Percentiles rank a stretch among this genome's conserved stretches.
phyloP scores from a whole-genome alignment of 2,329 filamentous ascomycete genomes.

The Aspergillus caelatus region DNA sequence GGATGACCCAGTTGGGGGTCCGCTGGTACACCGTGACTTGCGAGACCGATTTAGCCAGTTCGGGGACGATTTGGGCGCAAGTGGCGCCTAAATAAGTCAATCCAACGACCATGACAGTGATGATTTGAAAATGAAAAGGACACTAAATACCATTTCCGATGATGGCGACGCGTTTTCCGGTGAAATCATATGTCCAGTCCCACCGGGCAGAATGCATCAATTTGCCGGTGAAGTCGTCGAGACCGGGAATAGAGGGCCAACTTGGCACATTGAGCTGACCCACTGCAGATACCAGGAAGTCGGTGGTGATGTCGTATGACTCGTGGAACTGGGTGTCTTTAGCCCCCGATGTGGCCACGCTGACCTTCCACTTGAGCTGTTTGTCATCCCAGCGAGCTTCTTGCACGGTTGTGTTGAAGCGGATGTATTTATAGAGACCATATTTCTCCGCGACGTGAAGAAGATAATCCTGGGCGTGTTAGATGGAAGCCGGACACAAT shows the following conservation, averaged over 20 bases:
- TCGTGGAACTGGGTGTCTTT: slow-evolving; percentile 60
- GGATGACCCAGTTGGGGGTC: slow-evolving; percentile 62
- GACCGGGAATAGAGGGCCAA: slow-evolving; percentile 52
- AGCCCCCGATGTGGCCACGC: slow-evolving; percentile 51
- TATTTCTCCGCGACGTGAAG: slow-evolving; percentile 57
- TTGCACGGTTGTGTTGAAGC: slow-evolving; percentile 59
- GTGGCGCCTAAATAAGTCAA: slow-evolving; percentile 51
- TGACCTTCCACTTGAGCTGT: slow-evolving; percentile 54
- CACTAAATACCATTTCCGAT: slow-evolving; percentile 58
- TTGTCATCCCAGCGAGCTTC: slow-evolving; percentile 58
- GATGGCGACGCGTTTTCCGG: slow-evolving; percentile 59
- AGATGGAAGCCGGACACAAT: neutral
- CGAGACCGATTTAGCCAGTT: slow-evolving; percentile 54
- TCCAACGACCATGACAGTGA: neutral
- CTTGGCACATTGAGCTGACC: slow-evolving; percentile 61
- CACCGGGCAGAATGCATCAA: slow-evolving; percentile 62
- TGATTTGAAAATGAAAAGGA: neutral
- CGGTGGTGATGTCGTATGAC: slow-evolving; percentile 56
- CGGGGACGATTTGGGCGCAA: slow-evolving; percentile 61
- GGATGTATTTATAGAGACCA: slow-evolving; percentile 58
- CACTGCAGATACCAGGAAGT: slow-evolving; percentile 61
- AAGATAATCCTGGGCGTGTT: slow-evolving; percentile 50
- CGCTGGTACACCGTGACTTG: slow-evolving; percentile 60
- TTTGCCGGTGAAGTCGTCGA: slow-evolving; percentile 55
- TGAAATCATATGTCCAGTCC: slow-evolving; percentile 61